Percentiles rank a stretch among this genome's conserved stretches.
Evolutionary conservation across 805 yeast genomes (phyloP).

Genomic region (Yarrowia divulgata): DNA sequence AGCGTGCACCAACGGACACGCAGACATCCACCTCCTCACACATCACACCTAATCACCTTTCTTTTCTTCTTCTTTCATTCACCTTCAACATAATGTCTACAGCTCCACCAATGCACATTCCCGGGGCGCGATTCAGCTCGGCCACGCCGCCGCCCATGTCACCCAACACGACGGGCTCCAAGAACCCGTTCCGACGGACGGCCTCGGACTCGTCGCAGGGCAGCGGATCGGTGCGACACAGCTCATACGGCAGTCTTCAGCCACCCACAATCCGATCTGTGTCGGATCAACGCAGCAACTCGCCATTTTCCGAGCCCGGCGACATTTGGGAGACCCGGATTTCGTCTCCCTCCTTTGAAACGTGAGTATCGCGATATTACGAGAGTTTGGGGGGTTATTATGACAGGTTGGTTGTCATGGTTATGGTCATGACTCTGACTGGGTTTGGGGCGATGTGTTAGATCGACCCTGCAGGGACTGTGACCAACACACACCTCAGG

Average conservation of each 20-base stretch:
- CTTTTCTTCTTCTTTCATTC: neutral
- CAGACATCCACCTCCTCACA: neutral
- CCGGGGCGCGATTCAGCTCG: slow-evolving; percentile 27
- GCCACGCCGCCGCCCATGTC: slow-evolving; percentile 34
- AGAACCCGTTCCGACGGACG: slow-evolving; percentile 34
- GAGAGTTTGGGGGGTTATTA: neutral
- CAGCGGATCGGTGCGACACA: slow-evolving; percentile 12
- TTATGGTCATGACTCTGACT: neutral
- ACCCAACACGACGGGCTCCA: slow-evolving; percentile 33
- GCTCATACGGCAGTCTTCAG: slow-evolving; percentile 9
- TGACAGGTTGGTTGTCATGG: slow-evolving; percentile 6
- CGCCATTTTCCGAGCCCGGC: slow-evolving; percentile 18
- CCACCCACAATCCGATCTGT: slow-evolving; percentile 31
- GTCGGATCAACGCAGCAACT: slow-evolving; percentile 35
- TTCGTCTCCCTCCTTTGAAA: slow-evolving; percentile 6
- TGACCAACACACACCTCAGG: neutral
- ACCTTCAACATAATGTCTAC: slow-evolving; percentile 27
- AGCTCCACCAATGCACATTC: slow-evolving; percentile 35
- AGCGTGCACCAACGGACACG: neutral
- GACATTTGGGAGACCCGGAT: slow-evolving; percentile 21
- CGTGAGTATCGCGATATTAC: slow-evolving; percentile 12
- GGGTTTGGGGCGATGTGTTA: neutral
- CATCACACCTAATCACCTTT: slow-evolving; percentile 6
- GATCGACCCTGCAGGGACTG: slow-evolving; percentile 3
- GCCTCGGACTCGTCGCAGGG: slow-evolving; percentile 39